Evolutionary conservation across 352 stramenopile species (phyloP).

Genomic region (Halophytophthora polymorphica): DNA sequence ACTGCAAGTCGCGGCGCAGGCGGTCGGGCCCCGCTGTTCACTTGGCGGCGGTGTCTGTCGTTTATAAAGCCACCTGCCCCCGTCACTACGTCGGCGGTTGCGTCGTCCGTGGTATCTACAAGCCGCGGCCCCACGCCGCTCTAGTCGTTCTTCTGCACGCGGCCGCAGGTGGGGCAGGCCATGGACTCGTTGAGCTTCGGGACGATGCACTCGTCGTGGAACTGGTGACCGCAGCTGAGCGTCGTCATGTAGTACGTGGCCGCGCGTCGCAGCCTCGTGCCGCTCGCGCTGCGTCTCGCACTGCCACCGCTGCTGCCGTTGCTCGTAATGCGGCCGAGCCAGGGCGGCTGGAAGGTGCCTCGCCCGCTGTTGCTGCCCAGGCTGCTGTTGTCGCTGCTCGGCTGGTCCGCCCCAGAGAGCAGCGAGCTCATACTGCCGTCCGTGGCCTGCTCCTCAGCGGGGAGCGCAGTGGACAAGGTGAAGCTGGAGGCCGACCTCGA

Average conservation of each 20-base stretch:
- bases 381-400: slow-evolving; percentile 15
- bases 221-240: slow-evolving; percentile 71
- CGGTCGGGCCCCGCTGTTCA: no score
- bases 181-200: slow-evolving; percentile 71
- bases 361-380: slow-evolving; percentile 9
- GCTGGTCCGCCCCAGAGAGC: not conserved
- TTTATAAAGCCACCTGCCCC: no score
- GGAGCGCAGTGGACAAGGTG: slow-evolving; percentile 13
- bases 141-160: slow-evolving; percentile 23
- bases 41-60: no score
- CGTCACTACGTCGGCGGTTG: slow-evolving; percentile 11
- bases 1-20: no score
- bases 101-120: slow-evolving; percentile 4
- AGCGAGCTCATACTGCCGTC: slow-evolving; percentile 6
- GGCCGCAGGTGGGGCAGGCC: slow-evolving; percentile 60
- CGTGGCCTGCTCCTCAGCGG: slow-evolving; percentile 25
- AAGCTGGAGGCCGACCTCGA: slow-evolving; percentile 5
- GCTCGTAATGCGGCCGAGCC: slow-evolving; percentile 14
- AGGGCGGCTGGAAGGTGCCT: slow-evolving; percentile 14
- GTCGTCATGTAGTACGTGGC: slow-evolving; percentile 65
- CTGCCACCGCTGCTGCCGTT: slow-evolving; percentile 3
- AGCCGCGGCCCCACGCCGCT: no score
- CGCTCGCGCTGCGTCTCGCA: slow-evolving; percentile 10
- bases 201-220: slow-evolving; percentile 85
- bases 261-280: slow-evolving; percentile 20